Evolutionary conservation across 1,139 yeast species (phyloP).

Genomic region (Lodderomyces beijingensis): DNA sequence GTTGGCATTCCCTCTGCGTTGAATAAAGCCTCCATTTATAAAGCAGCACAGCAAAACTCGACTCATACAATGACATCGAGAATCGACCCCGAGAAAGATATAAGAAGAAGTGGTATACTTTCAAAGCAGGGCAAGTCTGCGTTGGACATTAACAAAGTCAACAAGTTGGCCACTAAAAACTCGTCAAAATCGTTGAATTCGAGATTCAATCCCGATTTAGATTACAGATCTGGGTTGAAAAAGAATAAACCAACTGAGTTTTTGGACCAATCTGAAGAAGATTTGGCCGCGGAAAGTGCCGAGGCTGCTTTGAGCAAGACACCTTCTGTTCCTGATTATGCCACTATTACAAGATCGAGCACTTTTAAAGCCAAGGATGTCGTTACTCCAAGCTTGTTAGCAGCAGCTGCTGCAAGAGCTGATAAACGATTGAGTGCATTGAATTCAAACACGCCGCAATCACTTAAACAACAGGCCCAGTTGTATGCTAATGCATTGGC

Average conservation of each 20-base stretch:
- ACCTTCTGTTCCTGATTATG: slow-evolving; percentile 21
- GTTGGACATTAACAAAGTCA: slow-evolving; percentile 39
- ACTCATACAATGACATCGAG: slow-evolving; percentile 45
- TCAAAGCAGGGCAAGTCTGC: slow-evolving; percentile 23
- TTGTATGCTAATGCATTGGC: slow-evolving; percentile 46
- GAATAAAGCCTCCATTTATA: slow-evolving; percentile 33
- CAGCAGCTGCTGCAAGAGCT: slow-evolving; percentile 60
- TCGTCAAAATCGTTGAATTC: slow-evolving; percentile 38
- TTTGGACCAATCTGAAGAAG: slow-evolving; percentile 27
- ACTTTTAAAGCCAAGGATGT: slow-evolving; percentile 34
- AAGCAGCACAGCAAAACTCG: slow-evolving; percentile 42
- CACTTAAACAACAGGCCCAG: slow-evolving; percentile 41
- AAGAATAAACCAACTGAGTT: slow-evolving; percentile 21
- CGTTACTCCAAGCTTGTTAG: slow-evolving; percentile 53
- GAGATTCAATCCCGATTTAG: slow-evolving; percentile 42
- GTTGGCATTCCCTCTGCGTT: slow-evolving; percentile 37
- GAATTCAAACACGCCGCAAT: slow-evolving; percentile 29
- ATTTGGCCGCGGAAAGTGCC: slow-evolving; percentile 37
- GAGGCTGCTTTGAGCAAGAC: slow-evolving; percentile 35
- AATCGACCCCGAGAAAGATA: slow-evolving; percentile 41
- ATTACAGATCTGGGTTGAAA: slow-evolving; percentile 40
- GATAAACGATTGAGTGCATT: slow-evolving; percentile 43
- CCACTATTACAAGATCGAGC: slow-evolving; percentile 26
- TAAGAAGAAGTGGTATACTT: slow-evolving; percentile 42
- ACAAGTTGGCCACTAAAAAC: slow-evolving; percentile 40